phyloP scores from a whole-genome alignment of 768 basidiomycete genomes.

The Boletus sensibilis region DNA sequence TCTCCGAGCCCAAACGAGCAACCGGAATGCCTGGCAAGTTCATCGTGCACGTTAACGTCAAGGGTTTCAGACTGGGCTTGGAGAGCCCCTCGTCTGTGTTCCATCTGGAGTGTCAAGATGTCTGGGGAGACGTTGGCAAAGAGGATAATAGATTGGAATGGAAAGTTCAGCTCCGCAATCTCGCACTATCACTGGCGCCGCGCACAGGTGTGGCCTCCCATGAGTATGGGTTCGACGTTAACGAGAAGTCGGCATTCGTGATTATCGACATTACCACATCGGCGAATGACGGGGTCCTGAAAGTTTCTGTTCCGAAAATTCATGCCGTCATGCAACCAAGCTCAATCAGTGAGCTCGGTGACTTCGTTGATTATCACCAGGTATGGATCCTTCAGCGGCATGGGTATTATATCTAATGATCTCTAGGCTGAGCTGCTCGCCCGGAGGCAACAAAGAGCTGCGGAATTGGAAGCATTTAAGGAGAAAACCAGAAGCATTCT shows the following conservation, averaged over 20 bases:
- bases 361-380: conserved; percentile 84
- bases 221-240: conserved; percentile 50
- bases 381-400: conserved; percentile 35
- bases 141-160: conserved; percentile 47
- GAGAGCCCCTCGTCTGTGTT: conserved; percentile 72
- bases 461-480: conserved; percentile 80
- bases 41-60: conserved; percentile 60
- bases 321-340: conserved; percentile 95
- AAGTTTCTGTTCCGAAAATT: conserved; percentile 65
- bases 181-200: conserved; percentile 83
- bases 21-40: conserved; percentile 35
- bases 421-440: conserved; percentile 69
- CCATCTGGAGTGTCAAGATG: conserved; percentile 72
- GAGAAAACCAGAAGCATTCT: conserved; percentile 75
- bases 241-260: conserved; percentile 79
- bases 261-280: conserved; percentile 67
- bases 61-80: conserved; percentile 78
- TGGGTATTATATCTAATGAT: conserved; percentile 11
- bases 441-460: conserved; percentile 70
- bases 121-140: conserved; percentile 60
- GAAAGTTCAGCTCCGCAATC: conserved; percentile 68
- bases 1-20: conserved; percentile 5
- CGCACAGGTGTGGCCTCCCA: conserved; percentile 38
- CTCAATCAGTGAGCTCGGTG: conserved; percentile 86
- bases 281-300: conserved; percentile 38